These are phyloP conservation scores for Erysimum cheiri DNA, from an alignment of 441 rosid genomes.

Conservation along the genomic window DNA sequence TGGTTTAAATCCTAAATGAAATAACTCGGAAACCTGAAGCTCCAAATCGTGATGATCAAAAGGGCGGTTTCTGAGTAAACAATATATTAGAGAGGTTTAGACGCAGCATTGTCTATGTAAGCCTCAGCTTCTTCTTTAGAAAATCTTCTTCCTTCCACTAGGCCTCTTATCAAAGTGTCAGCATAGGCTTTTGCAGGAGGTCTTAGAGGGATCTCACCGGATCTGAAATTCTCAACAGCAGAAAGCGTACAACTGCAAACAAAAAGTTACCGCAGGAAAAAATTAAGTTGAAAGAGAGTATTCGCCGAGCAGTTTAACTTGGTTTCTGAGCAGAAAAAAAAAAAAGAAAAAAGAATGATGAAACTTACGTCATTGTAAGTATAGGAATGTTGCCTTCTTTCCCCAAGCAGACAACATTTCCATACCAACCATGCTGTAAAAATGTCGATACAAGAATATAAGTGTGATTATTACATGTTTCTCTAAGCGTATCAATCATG, in stretches of 20 bases:
- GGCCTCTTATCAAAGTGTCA: conserved; percentile 58
- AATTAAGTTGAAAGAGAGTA: conserved; percentile 7
- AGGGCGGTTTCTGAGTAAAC: conserved; percentile 17
- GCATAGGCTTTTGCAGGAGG: conserved; percentile 63
- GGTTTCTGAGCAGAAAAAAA: conserved; percentile 15
- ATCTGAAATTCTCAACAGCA: conserved; percentile 51
- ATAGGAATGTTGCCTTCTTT: conserved; percentile 64
- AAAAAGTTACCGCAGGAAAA: not conserved
- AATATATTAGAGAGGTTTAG: conserved; percentile 51
- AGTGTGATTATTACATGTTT: conserved; percentile 26
- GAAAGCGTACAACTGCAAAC: conserved; percentile 61
- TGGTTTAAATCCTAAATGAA: conserved; percentile 9
- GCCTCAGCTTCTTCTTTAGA: conserved; percentile 65
- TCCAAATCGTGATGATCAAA: not conserved
- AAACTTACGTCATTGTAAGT: conserved; percentile 80
- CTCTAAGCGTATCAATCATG: conserved; percentile 6
- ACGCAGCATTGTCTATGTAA: conserved; percentile 65
- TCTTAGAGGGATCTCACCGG: conserved; percentile 55
- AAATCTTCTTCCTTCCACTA: conserved; percentile 81
- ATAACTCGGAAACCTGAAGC: conserved; percentile 29
- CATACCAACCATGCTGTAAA: conserved; percentile 78
- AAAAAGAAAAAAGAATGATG: not conserved
- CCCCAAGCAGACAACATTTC: conserved; percentile 74
- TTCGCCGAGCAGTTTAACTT: not conserved
- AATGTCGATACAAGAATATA: not conserved